Percentiles rank a stretch among this genome's conserved stretches.
phyloP scores from a whole-genome alignment of 495 filamentous ascomycete species.

The Neurospora discreta region DNA sequence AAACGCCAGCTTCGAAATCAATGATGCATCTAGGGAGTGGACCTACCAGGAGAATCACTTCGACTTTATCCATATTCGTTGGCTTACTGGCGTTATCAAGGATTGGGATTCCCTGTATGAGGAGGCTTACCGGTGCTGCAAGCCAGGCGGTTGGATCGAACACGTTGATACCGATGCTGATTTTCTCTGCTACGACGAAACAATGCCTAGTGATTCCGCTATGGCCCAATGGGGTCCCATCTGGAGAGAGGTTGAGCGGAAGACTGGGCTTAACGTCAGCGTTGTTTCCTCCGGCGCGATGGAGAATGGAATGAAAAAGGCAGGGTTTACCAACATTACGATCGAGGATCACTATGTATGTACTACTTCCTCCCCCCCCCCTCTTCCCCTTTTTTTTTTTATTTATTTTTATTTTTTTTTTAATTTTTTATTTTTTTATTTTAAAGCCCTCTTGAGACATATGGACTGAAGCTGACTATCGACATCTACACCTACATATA shows the following conservation, averaged over 20 bases:
- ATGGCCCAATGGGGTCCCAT: background rate
- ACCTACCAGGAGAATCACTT: slow-evolving; percentile 31
- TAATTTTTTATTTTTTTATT: no score
- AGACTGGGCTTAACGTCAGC: background rate
- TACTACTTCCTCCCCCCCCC: no score
- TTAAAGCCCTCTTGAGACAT: background rate
- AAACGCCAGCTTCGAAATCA: slow-evolving; percentile 38
- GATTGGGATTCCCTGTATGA: slow-evolving; percentile 35
- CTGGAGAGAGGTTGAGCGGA: background rate
- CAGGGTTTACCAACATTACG: background rate
- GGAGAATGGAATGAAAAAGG: background rate
- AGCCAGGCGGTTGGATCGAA: slow-evolving; percentile 26
- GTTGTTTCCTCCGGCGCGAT: background rate
- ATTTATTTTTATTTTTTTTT: no score
- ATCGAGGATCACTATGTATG: background rate
- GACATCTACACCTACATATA: no score
- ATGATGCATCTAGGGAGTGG: slow-evolving; percentile 39
- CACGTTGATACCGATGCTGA: slow-evolving; percentile 3
- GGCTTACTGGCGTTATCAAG: slow-evolving; percentile 36
- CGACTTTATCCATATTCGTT: slow-evolving; percentile 46
- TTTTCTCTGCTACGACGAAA: background rate
- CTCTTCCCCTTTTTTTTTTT: no score
- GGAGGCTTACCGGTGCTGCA: slow-evolving; percentile 22
- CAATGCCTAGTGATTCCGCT: background rate
- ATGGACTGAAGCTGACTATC: background rate